Evolutionary conservation across 2,329 filamentous ascomycete species (phyloP).

Genomic region (Fusarium redolens): DNA sequence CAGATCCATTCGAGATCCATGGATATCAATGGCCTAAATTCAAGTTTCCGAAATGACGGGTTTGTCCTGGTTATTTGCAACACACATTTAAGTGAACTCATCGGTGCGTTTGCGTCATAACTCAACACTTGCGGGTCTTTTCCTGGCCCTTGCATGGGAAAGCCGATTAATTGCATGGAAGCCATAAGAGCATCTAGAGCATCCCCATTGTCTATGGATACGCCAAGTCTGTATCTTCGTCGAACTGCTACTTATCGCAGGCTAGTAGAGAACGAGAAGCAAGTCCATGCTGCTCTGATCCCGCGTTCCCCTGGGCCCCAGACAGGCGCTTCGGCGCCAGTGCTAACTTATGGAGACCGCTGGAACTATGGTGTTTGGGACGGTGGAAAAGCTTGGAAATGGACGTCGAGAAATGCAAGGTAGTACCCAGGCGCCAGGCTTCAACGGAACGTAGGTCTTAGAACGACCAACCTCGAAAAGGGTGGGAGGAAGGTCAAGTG

Average conservation of each 20-base stretch:
- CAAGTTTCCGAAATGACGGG: constrained; percentile 11
- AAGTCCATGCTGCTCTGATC: constrained; percentile 1
- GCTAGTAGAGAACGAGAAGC: background rate
- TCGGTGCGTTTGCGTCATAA: constrained; percentile 38
- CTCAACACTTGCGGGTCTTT: constrained; percentile 24
- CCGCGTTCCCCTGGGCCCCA: constrained; percentile 4
- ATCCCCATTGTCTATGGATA: constrained; percentile 12
- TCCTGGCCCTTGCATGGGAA: constrained; percentile 23
- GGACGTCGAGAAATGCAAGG: constrained; percentile 30
- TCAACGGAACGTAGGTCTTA: constrained; percentile 21
- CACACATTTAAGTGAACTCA: background rate
- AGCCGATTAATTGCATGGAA: constrained; percentile 15
- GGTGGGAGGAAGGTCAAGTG: constrained; percentile 1
- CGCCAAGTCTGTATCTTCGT: constrained; percentile 11
- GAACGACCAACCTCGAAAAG: background rate
- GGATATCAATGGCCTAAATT: background rate
- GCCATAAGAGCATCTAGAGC: constrained; percentile 25
- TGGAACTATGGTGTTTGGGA: background rate
- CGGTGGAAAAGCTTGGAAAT: constrained; percentile 31
- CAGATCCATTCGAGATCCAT: background rate
- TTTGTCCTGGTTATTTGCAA: constrained; percentile 1
- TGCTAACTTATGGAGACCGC: constrained; percentile 9
- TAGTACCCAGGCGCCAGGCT: constrained; percentile 17
- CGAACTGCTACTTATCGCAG: constrained; percentile 4
- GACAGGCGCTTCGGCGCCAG: constrained; percentile 22